Conservation (phyloP, 352 stramenopile species). For the Ochromonadaceae sp. region DNA sequence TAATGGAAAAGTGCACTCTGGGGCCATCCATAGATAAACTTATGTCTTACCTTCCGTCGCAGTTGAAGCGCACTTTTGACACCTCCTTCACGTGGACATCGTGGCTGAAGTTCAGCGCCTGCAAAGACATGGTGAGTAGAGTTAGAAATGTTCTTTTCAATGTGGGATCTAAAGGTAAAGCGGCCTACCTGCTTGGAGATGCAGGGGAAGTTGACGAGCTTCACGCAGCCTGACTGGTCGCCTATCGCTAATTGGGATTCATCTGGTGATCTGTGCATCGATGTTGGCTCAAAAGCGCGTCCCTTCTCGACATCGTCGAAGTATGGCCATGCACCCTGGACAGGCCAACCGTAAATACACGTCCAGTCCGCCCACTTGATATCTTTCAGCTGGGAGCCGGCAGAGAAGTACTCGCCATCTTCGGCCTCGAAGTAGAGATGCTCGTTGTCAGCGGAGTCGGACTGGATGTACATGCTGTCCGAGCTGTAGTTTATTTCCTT, state of each 20-base stretch:
- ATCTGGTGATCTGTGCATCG: conserved; percentile 42
- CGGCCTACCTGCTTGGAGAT: conserved; percentile 39
- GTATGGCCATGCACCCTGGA: conserved; percentile 28
- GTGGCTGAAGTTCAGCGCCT: too few relatives aligned
- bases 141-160: too few relatives aligned
- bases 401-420: conserved; percentile 28
- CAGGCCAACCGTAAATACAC: conserved; percentile 59
- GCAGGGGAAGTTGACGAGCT: conserved; percentile 62
- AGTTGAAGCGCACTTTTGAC: conserved; percentile 21
- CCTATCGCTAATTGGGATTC: conserved; percentile 47
- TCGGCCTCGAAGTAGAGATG: conserved; percentile 42
- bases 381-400: conserved; percentile 50
- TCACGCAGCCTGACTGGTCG: conserved; percentile 65
- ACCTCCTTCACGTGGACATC: conserved; percentile 24
- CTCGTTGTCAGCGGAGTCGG: conserved; percentile 58
- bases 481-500: conserved; percentile 63
- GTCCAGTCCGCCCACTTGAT: conserved; percentile 65
- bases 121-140: too few relatives aligned
- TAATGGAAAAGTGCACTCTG: too few relatives aligned
- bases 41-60: conserved; percentile 21
- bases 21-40: too few relatives aligned
- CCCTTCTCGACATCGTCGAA: not conserved
- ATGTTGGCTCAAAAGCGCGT: not conserved
- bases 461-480: conserved; percentile 50
- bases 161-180: too few relatives aligned